Conservation (phyloP, 2,329 filamentous ascomycete species). For the Neophaeococcomyces aloes region DNA sequence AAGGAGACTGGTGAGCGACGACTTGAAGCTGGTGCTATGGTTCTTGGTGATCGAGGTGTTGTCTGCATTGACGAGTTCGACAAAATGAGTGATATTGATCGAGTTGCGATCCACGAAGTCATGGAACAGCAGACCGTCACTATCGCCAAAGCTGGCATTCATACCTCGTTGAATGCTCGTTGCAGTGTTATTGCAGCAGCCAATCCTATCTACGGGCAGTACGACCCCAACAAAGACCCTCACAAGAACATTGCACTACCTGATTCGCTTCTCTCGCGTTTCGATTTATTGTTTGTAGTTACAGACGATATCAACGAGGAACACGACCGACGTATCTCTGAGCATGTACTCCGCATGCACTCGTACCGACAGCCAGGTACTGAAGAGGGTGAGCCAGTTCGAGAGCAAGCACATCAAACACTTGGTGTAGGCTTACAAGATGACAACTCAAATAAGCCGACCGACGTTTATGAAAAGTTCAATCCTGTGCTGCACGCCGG, state of each 20-base stretch:
- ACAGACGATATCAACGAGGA: slow-evolving; percentile 97
- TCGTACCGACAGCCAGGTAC: slow-evolving; percentile 83
- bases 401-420: slow-evolving; percentile 73
- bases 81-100: slow-evolving; percentile 98
- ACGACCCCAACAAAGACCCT: slow-evolving; percentile 95
- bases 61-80: slow-evolving; percentile 99
- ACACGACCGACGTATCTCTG: slow-evolving; percentile 79
- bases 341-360: slow-evolving; percentile 96
- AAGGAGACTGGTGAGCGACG: slow-evolving; percentile 95
- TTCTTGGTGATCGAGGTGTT: slow-evolving; percentile 89
- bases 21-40: slow-evolving; percentile 96
- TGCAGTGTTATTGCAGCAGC: slow-evolving; percentile 95
- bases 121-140: slow-evolving; percentile 99
- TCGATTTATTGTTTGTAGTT: slow-evolving; percentile 93
- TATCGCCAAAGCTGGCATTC: slow-evolving; percentile 96
- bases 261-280: slow-evolving; percentile 93
- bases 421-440: slow-evolving; percentile 78
- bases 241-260: slow-evolving; percentile 97
- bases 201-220: slow-evolving; percentile 96
- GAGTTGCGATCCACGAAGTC: slow-evolving; percentile 98
- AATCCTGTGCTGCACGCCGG: slow-evolving; percentile 93
- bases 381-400: slow-evolving; percentile 88
- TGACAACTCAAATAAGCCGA: slow-evolving; percentile 61
- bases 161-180: slow-evolving; percentile 90
- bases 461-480: slow-evolving; percentile 91